Percentiles rank a stretch among this genome's conserved stretches.
Conservation (phyloP, 495 filamentous ascomycete genomes). For the Aspergillus homomorphus region DNA sequence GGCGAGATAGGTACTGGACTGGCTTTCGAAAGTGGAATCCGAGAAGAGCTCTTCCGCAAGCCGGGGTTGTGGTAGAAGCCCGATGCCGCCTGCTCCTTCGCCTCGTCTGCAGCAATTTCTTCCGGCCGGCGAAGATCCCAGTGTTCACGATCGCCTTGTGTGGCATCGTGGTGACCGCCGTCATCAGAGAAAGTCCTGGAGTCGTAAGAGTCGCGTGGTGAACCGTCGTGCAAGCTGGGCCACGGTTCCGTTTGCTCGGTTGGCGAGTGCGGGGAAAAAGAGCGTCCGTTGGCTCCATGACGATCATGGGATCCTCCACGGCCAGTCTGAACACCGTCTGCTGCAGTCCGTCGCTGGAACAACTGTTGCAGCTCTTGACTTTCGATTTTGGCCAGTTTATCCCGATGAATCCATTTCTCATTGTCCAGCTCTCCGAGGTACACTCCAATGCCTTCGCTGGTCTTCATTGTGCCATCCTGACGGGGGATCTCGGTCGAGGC, state of each 20-base stretch:
- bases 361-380: constrained; percentile 83
- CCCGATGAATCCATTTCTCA: constrained; percentile 87
- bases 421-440: constrained; percentile 29
- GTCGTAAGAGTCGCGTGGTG: constrained; percentile 40
- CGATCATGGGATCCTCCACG: constrained; percentile 54
- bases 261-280: constrained; percentile 27
- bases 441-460: constrained; percentile 13
- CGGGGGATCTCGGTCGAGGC: constrained; percentile 19
- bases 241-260: constrained; percentile 37
- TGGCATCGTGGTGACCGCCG: constrained; percentile 30
- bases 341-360: constrained; percentile 55
- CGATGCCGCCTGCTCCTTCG: constrained; percentile 45
- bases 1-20: constrained; percentile 74
- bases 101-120: constrained; percentile 71
- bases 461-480: constrained; percentile 16
- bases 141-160: constrained; percentile 36
- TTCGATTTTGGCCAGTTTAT: constrained; percentile 93
- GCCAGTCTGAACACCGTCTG: constrained; percentile 54
- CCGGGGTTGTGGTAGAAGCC: constrained; percentile 43
- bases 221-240: constrained; percentile 36
- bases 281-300: constrained; percentile 29
- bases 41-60: constrained; percentile 56
- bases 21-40: constrained; percentile 77
- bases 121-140: constrained; percentile 79
- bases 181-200: constrained; percentile 46